These are phyloP conservation scores for Syncephalastrum contaminatum DNA, from an alignment of 371 early-diverging fungal species.

Conservation along the genomic window DNA sequence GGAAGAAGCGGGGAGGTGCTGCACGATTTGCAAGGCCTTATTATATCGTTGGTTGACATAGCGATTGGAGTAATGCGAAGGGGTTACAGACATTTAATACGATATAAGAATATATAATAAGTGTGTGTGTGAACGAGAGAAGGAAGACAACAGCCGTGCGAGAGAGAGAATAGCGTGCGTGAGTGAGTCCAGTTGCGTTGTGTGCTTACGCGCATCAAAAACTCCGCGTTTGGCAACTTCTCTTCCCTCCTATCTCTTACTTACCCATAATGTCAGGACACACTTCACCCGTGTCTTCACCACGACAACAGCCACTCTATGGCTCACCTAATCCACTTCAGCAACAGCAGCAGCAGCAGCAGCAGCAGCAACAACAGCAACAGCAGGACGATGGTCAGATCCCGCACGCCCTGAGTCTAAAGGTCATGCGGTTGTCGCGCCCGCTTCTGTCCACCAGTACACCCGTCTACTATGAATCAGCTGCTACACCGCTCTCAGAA, in stretches of 20 bases:
- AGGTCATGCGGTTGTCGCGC: conserved; percentile 90
- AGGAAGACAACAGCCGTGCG: conserved; percentile 13
- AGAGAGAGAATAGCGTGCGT: background rate
- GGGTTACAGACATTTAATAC: conserved; percentile 12
- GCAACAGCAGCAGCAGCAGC: conserved; percentile 2
- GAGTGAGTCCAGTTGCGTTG: background rate
- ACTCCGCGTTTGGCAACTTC: background rate
- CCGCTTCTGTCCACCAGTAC: conserved; percentile 67
- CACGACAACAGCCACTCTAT: conserved; percentile 11
- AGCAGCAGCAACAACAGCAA: conserved; percentile 3
- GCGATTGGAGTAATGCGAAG: conserved; percentile 26
- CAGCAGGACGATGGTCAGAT: conserved; percentile 40
- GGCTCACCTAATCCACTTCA: background rate
- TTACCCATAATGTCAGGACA: conserved; percentile 11
- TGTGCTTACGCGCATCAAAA: background rate
- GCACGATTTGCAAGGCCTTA: conserved; percentile 38
- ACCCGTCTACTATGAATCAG: conserved; percentile 48
- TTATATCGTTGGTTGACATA: conserved; percentile 30
- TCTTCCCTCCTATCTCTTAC: background rate
- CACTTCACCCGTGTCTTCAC: conserved; percentile 13
- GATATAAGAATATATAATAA: too few species aligned
- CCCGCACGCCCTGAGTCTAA: conserved; percentile 77
- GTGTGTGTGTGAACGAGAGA: conserved; percentile 5
- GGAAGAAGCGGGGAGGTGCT: conserved; percentile 29
- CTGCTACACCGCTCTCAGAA: conserved; percentile 26